Base-by-base conservation (phyloP, 2,329 filamentous ascomycete species). In the Talaromyces pinophilus region DNA sequence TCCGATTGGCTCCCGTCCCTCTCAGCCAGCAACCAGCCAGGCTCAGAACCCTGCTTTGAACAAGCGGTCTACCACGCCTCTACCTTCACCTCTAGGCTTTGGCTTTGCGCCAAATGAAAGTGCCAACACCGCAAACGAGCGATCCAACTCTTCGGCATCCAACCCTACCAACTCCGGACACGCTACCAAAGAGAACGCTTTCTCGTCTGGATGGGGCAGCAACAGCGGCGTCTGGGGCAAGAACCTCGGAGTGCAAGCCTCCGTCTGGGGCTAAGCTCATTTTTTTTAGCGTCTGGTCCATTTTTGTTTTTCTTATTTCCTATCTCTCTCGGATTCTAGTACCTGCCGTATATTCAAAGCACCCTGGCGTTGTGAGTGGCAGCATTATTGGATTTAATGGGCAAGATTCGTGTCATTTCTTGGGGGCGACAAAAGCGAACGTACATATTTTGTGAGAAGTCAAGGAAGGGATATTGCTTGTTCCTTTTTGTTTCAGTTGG, bases 1-100 rank as follows among this genome's bases (percentile, higher is more conserved):
- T 25, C 94, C 95, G 19, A 98, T 98, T 72, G 95, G 95, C 70
- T 97, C 94, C 66, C 90, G 95, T 54, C 94, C 94, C 3, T 85
- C 87, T 19, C 86, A 84, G 46, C 85, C 86, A n/a, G 80, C 78
- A 38, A 71, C 76, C 46, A 77, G 75, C 33, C 79, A 79, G 62
- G 72, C 79, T 8, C 76, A 83, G 38, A 89, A 88, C 73, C 84
- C 86, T 40, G 83, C 85, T 10, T 77, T 92, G 71, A 90, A 85
- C 79, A 95, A 95, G 80, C 91, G 92, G 67, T 92, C 93, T 0
- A 96, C 92, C 7, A 96, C 93, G 2, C 93, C 94, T 63, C 85
- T 97, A 35, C 89, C 93, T n/a, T 96, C 93, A n/a, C 93, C 93
- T 13, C 83, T 95, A 62, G 90, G 90, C 77, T 90, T 89, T 69